phyloP scores from a whole-genome alignment of 164 flowering plant species.

The Hamamelis virginiana region DNA sequence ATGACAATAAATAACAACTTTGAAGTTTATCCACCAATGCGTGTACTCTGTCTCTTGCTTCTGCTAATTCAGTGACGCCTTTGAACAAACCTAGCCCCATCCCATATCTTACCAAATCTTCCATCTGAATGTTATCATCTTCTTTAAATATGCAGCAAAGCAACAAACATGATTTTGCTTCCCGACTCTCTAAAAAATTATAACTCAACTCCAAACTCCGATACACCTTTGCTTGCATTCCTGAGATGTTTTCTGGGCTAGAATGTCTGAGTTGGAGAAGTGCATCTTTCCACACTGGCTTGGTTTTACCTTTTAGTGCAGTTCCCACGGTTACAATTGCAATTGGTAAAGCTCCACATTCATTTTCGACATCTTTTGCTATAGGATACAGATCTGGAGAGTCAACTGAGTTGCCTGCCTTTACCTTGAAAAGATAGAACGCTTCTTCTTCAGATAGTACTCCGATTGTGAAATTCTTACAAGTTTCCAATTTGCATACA shows the following conservation, averaged over 20 bases:
- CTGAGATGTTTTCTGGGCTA: not conserved
- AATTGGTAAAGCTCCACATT: not conserved
- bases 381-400: not conserved
- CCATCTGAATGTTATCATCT: not conserved
- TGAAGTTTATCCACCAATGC: not conserved
- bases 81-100: not conserved
- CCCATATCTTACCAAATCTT: not conserved
- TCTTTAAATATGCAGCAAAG: constrained; percentile 2
- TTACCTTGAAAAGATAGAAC: not conserved
- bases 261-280: too few relatives aligned
- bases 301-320: too few relatives aligned
- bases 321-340: not conserved
- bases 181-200: not conserved
- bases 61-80: not conserved
- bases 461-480: too few relatives aligned
- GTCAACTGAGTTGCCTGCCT: not conserved
- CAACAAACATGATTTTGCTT: not conserved
- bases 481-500: not conserved
- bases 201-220: not conserved
- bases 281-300: too few relatives aligned
- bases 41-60: too few relatives aligned
- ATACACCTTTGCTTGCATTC: not conserved
- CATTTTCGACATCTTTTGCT: not conserved
- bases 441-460: not conserved
- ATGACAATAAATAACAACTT: not conserved